Evolutionary conservation across 805 yeast species (phyloP).

Genomic region (Lipomyces yamanashiensis): DNA sequence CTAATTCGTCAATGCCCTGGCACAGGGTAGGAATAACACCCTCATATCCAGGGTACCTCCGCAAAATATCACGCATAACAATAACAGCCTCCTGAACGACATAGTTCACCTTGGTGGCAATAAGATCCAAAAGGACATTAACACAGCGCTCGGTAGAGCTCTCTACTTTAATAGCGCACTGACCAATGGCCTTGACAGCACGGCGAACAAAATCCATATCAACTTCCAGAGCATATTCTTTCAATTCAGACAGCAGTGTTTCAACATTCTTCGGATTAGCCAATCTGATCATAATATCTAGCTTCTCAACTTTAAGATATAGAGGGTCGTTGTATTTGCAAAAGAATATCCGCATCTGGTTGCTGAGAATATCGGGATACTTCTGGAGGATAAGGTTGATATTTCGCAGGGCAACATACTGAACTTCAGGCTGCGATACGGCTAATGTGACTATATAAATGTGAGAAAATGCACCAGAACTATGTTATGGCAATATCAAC

Average conservation of each 20-base stretch:
- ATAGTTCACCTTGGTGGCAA: constrained; percentile 70
- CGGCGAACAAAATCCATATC: constrained; percentile 88
- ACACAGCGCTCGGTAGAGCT: constrained; percentile 69
- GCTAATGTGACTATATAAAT: constrained; percentile 71
- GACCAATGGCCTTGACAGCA: constrained; percentile 88
- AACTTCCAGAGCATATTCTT: constrained; percentile 84
- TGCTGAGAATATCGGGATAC: constrained; percentile 76
- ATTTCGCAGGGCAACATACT: constrained; percentile 89
- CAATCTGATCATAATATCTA: constrained; percentile 80
- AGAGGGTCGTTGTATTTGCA: constrained; percentile 88
- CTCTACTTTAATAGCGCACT: constrained; percentile 78
- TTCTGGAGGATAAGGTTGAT: constrained; percentile 87
- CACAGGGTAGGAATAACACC: constrained; percentile 53
- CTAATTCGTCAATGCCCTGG: constrained; percentile 58
- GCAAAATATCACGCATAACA: constrained; percentile 56
- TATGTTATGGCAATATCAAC: neutral
- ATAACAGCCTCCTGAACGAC: constrained; percentile 81
- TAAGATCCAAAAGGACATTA: constrained; percentile 63
- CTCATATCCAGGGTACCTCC: constrained; percentile 62
- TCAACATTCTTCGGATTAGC: constrained; percentile 69
- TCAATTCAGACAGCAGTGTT: constrained; percentile 72
- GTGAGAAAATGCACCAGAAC: neutral
- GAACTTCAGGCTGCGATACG: constrained; percentile 90
- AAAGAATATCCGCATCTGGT: constrained; percentile 86
- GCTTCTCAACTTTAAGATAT: constrained; percentile 91